A percentile compares a stretch with the other conserved stretches of the same genome.
Conservation (phyloP, 371 early-diverging fungal species). For the Encephalitozoon hellem region DNA sequence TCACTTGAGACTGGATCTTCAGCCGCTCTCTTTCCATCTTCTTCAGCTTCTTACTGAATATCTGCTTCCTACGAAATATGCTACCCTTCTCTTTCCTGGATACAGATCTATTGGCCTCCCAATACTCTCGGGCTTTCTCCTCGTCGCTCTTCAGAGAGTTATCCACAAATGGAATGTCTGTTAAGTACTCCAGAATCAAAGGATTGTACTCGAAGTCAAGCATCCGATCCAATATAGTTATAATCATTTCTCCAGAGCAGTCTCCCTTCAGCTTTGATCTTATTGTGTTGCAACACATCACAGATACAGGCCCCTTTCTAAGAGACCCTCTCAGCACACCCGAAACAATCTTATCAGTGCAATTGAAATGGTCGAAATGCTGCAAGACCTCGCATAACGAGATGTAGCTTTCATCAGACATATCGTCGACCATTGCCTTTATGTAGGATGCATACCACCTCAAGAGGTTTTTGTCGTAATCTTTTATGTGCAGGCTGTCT, state of each 20-base stretch:
- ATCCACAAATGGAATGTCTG: slow-evolving; percentile 21
- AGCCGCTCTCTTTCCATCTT: slow-evolving; percentile 34
- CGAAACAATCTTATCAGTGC: slow-evolving; percentile 29
- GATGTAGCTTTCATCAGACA: slow-evolving; percentile 2
- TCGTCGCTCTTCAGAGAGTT: slow-evolving; percentile 4
- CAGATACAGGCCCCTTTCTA: not conserved
- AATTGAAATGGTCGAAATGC: slow-evolving; percentile 51
- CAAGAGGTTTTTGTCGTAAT: slow-evolving; percentile 27
- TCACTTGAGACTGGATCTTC: slow-evolving; percentile 4
- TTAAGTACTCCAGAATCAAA: slow-evolving; percentile 11
- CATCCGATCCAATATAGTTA: slow-evolving; percentile 44
- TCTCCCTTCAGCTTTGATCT: slow-evolving; percentile 15
- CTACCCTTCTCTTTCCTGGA: not conserved
- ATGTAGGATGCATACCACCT: slow-evolving; percentile 35
- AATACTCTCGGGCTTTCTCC: not conserved
- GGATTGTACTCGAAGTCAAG: slow-evolving; percentile 21
- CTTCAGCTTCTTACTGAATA: slow-evolving; percentile 2
- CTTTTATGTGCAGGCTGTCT: slow-evolving; percentile 16
- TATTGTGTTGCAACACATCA: slow-evolving; percentile 32
- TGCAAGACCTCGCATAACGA: slow-evolving; percentile 25
- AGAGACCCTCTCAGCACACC: slow-evolving; percentile 39
- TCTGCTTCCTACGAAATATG: slow-evolving; percentile 12
- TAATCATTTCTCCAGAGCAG: slow-evolving; percentile 18
- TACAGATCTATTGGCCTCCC: not conserved
- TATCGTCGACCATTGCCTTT: slow-evolving; percentile 9